Base-by-base conservation (phyloP, 148 eudicot genomes). In the Bassia scoparia region DNA sequence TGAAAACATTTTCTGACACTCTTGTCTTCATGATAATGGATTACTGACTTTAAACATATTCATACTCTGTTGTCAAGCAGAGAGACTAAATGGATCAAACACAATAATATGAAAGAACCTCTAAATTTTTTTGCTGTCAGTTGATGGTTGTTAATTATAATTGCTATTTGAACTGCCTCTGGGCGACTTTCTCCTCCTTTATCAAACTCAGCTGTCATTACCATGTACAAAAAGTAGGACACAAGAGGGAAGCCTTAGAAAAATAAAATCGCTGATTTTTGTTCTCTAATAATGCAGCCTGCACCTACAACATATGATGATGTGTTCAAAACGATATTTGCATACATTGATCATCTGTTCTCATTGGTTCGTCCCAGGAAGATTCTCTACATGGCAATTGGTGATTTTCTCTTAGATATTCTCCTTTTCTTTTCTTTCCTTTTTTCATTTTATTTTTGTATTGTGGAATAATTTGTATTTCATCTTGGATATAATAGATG, bases 381-480 rank as follows among this genome's bases (percentile, higher is more conserved):
- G 89, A 82, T 95, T 70, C 94, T 95, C 72, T 95, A 89, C 79
- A 81, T 95, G 99, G 99, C 99, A 41, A 90, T 92, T 75, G 99
- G 99, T 90, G 34, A 30, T 63, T 6, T 34, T 46, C 37, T 74
- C 38, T 23, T 2, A 34, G 37, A 52, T 55, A 71, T 63, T 48
- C 48, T 58, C 20, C 14, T 58, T 31, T 69, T 55, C 68, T 23
- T 18, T 37, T 66, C n/a, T n/a, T n/a, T n/a, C n/a, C n/a, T n/a
- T n/a, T n/a, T n/a, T n/a, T n/a, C n/a, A n/a, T n/a, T 31, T 69
- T 55, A 68, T 23, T 18, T 37, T 66, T 44, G 29, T 34, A 17
- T 29, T 21, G 20, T 52, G 62, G 33, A 52, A 48, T 61, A 50
- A 67, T 74, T 53, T 55, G 56, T 14, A 70, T 53, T 53, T 43